Evolutionary conservation across 108 stramenopile genomes (phyloP).

Genomic region (Cyclotella choctawhatcheeana): DNA sequence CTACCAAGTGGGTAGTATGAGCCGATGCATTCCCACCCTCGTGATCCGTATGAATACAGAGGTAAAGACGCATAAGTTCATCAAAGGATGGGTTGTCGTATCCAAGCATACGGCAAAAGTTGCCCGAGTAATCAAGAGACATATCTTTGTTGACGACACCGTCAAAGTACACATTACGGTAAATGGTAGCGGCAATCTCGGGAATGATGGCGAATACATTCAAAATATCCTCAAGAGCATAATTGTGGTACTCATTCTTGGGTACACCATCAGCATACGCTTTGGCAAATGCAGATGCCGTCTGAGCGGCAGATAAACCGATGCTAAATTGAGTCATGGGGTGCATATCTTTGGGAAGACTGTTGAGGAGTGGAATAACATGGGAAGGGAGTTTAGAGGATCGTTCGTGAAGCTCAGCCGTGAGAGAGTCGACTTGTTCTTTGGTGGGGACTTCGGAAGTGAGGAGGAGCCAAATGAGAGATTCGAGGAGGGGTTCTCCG

Average conservation of each 20-base stretch:
- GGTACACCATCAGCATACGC: slow-evolving; percentile 91
- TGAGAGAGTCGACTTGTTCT: slow-evolving; percentile 95
- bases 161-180: slow-evolving; percentile 96
- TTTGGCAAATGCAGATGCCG: slow-evolving; percentile 94
- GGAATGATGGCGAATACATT: slow-evolving; percentile 95
- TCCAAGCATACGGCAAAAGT: slow-evolving; percentile 99
- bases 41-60: slow-evolving; percentile 99
- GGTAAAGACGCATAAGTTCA: slow-evolving; percentile 99
- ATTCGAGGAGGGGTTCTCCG: slow-evolving; percentile 97
- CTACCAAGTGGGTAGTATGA: slow-evolving; percentile 98
- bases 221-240: slow-evolving; percentile 95
- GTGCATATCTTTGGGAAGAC: slow-evolving; percentile 97
- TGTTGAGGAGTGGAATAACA: slow-evolving; percentile 91
- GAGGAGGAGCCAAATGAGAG: slow-evolving; percentile 95
- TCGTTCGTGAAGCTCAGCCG: slow-evolving; percentile 92
- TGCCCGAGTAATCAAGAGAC: slow-evolving; percentile 97
- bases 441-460: slow-evolving; percentile 98
- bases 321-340: slow-evolving; percentile 99
- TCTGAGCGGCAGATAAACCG: slow-evolving; percentile 92
- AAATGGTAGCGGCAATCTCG: slow-evolving; percentile 97
- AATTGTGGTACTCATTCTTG: slow-evolving; percentile 94
- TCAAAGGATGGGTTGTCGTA: slow-evolving; percentile 93
- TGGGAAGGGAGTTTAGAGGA: slow-evolving; percentile 87
- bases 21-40: slow-evolving; percentile 99
- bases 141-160: slow-evolving; percentile 91